A percentile compares a stretch with the other conserved stretches of the same genome.
Evolutionary conservation across 2,329 filamentous ascomycete species (phyloP).

Genomic region (Ophiostoma montium): DNA sequence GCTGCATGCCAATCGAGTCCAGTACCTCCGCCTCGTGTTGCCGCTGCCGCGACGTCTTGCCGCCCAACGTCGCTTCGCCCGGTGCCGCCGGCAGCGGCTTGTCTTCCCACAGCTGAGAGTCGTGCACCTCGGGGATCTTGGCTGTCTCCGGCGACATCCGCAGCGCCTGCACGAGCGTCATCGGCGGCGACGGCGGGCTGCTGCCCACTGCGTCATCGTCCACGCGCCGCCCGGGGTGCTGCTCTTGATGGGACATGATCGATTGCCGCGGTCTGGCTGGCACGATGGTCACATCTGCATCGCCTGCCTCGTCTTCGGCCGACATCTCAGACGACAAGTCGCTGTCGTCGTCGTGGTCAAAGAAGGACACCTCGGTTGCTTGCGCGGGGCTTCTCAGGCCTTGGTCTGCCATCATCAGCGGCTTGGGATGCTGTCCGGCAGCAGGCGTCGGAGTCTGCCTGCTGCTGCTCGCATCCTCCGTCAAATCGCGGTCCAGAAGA

Average conservation of each 20-base stretch:
- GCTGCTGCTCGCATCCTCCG: conserved; percentile 28
- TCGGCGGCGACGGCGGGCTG: conserved; percentile 29
- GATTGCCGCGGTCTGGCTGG: too few species aligned
- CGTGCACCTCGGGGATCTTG: conserved; percentile 24
- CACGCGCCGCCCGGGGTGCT: conserved; percentile 8
- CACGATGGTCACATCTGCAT: too few species aligned
- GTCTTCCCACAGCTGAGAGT: conserved; percentile 27
- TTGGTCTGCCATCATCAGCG: conserved; percentile 11
- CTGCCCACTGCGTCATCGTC: conserved; percentile 7
- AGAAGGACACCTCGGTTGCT: conserved; percentile 28
- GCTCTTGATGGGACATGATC: background rate
- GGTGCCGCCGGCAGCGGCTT: conserved; percentile 37
- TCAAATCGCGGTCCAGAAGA: conserved; percentile 53
- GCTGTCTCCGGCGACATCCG: conserved; percentile 26
- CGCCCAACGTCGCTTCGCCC: background rate
- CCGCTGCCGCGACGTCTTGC: background rate
- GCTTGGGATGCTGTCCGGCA: background rate
- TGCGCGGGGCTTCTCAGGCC: conserved; percentile 11
- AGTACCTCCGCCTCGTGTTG: conserved; percentile 2
- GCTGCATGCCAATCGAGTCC: conserved; percentile 20
- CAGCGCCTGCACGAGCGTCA: conserved; percentile 34
- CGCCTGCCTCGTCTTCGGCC: conserved; percentile 27
- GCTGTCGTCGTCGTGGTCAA: conserved; percentile 34
- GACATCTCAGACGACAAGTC: conserved; percentile 52
- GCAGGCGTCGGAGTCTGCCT: conserved; percentile 12